A percentile compares a stretch with the other conserved stretches of the same genome.
Evolutionary conservation across 2,329 filamentous ascomycete species (phyloP).

Genomic region (Cryphonectria carpinicola): DNA sequence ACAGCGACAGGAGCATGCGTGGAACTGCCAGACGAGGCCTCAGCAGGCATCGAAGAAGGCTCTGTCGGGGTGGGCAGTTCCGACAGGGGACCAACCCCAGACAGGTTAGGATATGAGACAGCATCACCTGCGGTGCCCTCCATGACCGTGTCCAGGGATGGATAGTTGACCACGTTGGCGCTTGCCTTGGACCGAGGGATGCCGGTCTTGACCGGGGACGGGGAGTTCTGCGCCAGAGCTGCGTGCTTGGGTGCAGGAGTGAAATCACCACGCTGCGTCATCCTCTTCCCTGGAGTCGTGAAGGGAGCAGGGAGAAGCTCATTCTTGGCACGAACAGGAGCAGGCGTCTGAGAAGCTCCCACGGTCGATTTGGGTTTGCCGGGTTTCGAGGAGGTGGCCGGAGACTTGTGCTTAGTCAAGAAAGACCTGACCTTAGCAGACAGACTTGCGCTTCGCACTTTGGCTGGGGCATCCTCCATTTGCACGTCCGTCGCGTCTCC

Average conservation of each 20-base stretch:
- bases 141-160: slow-evolving; percentile 39
- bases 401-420: slow-evolving; percentile 48
- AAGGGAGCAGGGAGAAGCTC: slow-evolving; percentile 56
- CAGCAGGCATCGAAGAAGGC: slow-evolving; percentile 11
- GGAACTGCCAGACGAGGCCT: slow-evolving; percentile 2
- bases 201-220: slow-evolving; percentile 58
- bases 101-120: slow-evolving; percentile 59
- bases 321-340: slow-evolving; percentile 51
- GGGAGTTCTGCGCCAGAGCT: slow-evolving; percentile 52
- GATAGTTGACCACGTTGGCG: slow-evolving; percentile 40
- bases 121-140: slow-evolving; percentile 38
- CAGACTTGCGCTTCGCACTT: slow-evolving; percentile 52
- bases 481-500: slow-evolving; percentile 35
- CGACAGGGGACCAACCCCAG: slow-evolving; percentile 38
- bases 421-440: slow-evolving; percentile 64
- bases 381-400: slow-evolving; percentile 47
- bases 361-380: slow-evolving; percentile 51
- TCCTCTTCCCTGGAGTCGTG: slow-evolving; percentile 70
- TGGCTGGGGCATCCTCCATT: slow-evolving; percentile 41
- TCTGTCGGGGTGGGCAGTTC: slow-evolving; percentile 34
- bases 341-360: slow-evolving; percentile 51
- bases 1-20: slow-evolving; percentile 38
- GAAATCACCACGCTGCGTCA: slow-evolving; percentile 77
- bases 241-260: slow-evolving; percentile 68
- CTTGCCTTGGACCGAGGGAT: slow-evolving; percentile 48